Evolutionary conservation across 345 rosid genomes (phyloP).

Genomic region (Salix arbutifolia): DNA sequence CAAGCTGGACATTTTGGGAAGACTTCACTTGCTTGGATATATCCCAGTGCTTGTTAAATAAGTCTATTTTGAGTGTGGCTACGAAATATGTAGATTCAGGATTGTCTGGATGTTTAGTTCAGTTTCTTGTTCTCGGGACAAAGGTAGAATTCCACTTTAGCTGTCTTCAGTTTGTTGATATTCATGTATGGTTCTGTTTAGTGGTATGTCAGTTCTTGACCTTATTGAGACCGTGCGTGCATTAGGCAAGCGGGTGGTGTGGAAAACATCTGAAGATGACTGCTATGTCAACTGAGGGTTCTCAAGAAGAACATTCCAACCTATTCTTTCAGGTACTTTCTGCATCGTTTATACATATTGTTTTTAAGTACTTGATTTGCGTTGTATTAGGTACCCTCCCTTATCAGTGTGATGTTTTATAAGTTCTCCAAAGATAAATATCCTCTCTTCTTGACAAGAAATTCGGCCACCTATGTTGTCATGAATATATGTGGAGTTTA

Average conservation of each 20-base stretch:
- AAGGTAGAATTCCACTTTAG: slow-evolving; percentile 45
- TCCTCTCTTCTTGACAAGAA: neutral
- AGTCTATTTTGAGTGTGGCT: slow-evolving; percentile 54
- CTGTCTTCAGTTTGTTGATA: neutral
- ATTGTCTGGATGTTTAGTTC: slow-evolving; percentile 33
- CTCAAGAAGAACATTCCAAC: slow-evolving; percentile 76
- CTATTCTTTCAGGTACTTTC: slow-evolving; percentile 57
- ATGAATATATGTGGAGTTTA: neutral
- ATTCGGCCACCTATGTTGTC: neutral
- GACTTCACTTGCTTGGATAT: slow-evolving; percentile 86
- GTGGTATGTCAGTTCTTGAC: slow-evolving; percentile 1
- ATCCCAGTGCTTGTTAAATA: slow-evolving; percentile 75
- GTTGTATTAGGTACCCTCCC: neutral
- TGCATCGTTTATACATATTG: neutral
- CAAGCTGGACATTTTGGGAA: slow-evolving; percentile 63
- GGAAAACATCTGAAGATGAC: slow-evolving; percentile 86
- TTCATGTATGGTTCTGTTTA: neutral
- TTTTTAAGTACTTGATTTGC: neutral
- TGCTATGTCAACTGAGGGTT: slow-evolving; percentile 64
- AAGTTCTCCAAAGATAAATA: neutral
- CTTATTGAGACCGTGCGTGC: neutral
- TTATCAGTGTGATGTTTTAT: neutral
- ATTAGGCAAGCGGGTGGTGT: slow-evolving; percentile 77
- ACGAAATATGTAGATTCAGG: slow-evolving; percentile 50
- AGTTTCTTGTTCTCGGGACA: slow-evolving; percentile 51